A percentile compares a stretch with the other conserved stretches of the same genome.
Conservation (phyloP, 2,329 filamentous ascomycete genomes). For the Epichloe gansuensis region DNA sequence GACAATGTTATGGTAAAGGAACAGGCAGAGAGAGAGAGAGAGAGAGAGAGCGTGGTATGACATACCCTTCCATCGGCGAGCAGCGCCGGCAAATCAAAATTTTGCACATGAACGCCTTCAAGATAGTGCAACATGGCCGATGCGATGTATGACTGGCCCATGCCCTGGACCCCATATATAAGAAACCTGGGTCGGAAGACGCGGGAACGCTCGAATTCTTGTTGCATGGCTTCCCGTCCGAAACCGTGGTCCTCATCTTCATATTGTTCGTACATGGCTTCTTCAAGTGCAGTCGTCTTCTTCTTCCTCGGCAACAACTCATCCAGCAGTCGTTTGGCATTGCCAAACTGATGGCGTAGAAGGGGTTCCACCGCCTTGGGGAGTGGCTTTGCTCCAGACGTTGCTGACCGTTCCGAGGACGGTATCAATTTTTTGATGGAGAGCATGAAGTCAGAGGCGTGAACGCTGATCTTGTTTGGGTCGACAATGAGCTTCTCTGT, state of each 20-base stretch:
- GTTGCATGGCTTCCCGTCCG: constrained; percentile 59
- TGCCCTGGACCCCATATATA: constrained; percentile 68
- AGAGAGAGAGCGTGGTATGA: constrained; percentile 5
- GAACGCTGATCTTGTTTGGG: constrained; percentile 68
- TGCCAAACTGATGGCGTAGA: constrained; percentile 55
- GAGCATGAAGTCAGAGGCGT: constrained; percentile 92
- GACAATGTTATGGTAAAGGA: not conserved
- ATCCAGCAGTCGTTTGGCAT: constrained; percentile 58
- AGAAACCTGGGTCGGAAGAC: constrained; percentile 82
- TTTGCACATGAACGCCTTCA: constrained; percentile 87
- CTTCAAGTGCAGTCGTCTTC: constrained; percentile 77
- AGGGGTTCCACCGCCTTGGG: constrained; percentile 73
- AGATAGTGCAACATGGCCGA: constrained; percentile 79
- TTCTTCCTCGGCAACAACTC: constrained; percentile 74
- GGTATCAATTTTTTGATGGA: constrained; percentile 94
- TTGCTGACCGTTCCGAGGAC: constrained; percentile 80
- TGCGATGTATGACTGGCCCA: constrained; percentile 87
- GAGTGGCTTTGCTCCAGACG: constrained; percentile 70
- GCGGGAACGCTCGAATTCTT: constrained; percentile 75
- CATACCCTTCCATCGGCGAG: constrained; percentile 68
- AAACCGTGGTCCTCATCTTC: constrained; percentile 75
- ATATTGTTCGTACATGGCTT: constrained; percentile 83
- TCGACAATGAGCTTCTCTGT: constrained; percentile 84
- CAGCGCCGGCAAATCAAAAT: constrained; percentile 80
- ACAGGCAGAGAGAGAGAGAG: not conserved